Evolutionary conservation across 257 asterid genomes (phyloP).

Genomic region (Solanum ahanhuiri): DNA sequence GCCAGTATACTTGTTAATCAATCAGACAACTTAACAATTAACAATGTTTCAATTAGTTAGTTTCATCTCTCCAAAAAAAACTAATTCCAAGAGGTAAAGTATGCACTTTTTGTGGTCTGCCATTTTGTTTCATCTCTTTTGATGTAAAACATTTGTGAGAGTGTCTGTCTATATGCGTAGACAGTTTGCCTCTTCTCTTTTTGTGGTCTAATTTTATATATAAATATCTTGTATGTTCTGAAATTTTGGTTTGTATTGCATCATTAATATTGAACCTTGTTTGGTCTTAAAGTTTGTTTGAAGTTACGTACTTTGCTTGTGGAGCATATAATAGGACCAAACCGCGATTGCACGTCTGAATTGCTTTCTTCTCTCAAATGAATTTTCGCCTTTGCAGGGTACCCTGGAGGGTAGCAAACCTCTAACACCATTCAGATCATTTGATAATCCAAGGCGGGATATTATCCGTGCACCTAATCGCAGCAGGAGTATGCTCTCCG

Average conservation of each 20-base stretch:
- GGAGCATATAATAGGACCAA: not conserved
- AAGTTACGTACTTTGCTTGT: not conserved
- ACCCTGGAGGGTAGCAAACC: slow-evolving; percentile 39
- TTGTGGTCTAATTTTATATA: not conserved
- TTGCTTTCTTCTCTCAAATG: not conserved
- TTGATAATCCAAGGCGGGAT: slow-evolving; percentile 27
- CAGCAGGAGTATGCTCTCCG: slow-evolving; percentile 60
- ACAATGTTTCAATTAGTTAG: not conserved
- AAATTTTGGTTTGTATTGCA: not conserved
- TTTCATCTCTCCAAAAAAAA: not conserved
- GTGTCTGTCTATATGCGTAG: not conserved
- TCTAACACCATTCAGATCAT: slow-evolving; percentile 40
- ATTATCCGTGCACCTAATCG: slow-evolving; percentile 36
- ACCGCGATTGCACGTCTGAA: not conserved
- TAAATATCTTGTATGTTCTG: not conserved
- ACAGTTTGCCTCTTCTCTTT: not conserved
- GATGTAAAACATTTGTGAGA: not conserved
- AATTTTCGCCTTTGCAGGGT: slow-evolving; percentile 31
- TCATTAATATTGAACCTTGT: not conserved
- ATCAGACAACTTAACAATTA: not conserved
- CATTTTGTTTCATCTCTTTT: not conserved
- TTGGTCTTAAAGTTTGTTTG: not conserved
- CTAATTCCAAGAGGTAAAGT: not conserved
- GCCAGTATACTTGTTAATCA: not conserved
- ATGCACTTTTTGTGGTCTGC: not conserved